These are phyloP conservation scores for Anaeromyces robustus DNA, from an alignment of 192 early-diverging fungal genomes.

Conservation along the genomic window DNA sequence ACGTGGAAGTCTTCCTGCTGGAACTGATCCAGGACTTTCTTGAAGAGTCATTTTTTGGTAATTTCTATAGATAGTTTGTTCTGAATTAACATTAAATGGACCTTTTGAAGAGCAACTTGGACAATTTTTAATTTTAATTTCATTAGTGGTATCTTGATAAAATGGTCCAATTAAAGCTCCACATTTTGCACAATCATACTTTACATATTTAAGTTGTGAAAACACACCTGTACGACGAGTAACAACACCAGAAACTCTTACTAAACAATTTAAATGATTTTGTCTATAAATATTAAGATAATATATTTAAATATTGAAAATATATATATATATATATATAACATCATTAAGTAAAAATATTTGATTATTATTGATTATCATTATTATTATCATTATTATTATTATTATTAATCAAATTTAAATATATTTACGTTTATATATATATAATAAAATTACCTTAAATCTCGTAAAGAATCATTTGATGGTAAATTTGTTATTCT, in stretches of 20 bases:
- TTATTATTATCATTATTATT: too few species aligned
- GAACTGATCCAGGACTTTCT: slow-evolving; percentile 88
- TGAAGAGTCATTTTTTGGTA: slow-evolving; percentile 93
- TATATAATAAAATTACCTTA: slow-evolving; percentile 24
- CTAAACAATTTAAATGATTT: slow-evolving; percentile 76
- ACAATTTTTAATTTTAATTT: slow-evolving; percentile 73
- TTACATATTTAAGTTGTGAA: slow-evolving; percentile 92
- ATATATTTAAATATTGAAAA: too few species aligned
- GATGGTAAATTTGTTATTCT: slow-evolving; percentile 78
- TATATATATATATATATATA: neutral
- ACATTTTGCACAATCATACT: slow-evolving; percentile 91
- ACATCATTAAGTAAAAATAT: slow-evolving; percentile 1
- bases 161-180: slow-evolving; percentile 79
- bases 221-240: slow-evolving; percentile 87
- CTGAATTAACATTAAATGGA: slow-evolving; percentile 77
- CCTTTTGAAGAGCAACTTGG: slow-evolving; percentile 79
- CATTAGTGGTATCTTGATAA: slow-evolving; percentile 77
- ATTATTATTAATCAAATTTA: too few species aligned
- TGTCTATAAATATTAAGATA: too few species aligned
- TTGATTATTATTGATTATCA: neutral
- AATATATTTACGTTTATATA: too few species aligned
- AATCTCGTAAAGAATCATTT: slow-evolving; percentile 69
- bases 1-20: slow-evolving; percentile 84
- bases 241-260: slow-evolving; percentile 82
- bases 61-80: slow-evolving; percentile 93